Evolutionary conservation across 345 rosid species (phyloP).

Genomic region (Lumnitzera littorea): DNA sequence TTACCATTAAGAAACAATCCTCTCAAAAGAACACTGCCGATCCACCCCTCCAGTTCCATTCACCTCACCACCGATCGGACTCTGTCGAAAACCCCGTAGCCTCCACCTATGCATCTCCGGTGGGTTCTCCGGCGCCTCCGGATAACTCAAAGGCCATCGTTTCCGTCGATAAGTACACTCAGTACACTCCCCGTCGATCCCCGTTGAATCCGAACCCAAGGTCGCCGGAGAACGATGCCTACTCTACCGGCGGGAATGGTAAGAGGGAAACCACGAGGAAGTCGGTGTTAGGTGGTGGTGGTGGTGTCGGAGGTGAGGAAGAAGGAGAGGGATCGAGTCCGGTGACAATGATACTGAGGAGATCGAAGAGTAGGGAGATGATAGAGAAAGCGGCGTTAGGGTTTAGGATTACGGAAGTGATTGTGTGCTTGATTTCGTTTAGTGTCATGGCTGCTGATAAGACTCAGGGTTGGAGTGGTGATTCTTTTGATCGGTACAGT

Average conservation of each 20-base stretch:
- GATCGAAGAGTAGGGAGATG: constrained; percentile 29
- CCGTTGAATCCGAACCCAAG: no score
- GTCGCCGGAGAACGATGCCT: neutral
- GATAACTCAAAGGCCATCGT: constrained; percentile 50
- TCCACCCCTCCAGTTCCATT: constrained; percentile 58
- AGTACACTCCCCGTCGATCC: constrained; percentile 1
- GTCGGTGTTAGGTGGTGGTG: neutral
- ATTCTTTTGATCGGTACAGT: constrained; percentile 85
- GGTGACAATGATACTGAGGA: constrained; percentile 20
- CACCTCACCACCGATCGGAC: constrained; percentile 62
- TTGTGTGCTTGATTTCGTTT: constrained; percentile 81
- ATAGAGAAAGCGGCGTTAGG: constrained; percentile 43
- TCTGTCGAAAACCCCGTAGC: constrained; percentile 35
- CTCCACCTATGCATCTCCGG: constrained; percentile 55
- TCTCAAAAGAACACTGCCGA: constrained; percentile 45
- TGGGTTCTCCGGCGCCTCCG: constrained; percentile 24
- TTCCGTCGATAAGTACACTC: constrained; percentile 29
- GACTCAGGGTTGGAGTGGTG: constrained; percentile 98
- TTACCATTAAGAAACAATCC: constrained; percentile 45
- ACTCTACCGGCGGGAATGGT: constrained; percentile 1
- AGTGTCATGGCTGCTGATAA: constrained; percentile 94
- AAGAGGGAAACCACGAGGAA: constrained; percentile 1
- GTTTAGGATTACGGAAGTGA: constrained; percentile 55
- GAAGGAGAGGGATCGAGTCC: constrained; percentile 9
- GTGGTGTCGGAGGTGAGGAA: constrained; percentile 22